phyloP scores from a whole-genome alignment of 2,329 filamentous ascomycete genomes.

The Monilinia fructicola region DNA sequence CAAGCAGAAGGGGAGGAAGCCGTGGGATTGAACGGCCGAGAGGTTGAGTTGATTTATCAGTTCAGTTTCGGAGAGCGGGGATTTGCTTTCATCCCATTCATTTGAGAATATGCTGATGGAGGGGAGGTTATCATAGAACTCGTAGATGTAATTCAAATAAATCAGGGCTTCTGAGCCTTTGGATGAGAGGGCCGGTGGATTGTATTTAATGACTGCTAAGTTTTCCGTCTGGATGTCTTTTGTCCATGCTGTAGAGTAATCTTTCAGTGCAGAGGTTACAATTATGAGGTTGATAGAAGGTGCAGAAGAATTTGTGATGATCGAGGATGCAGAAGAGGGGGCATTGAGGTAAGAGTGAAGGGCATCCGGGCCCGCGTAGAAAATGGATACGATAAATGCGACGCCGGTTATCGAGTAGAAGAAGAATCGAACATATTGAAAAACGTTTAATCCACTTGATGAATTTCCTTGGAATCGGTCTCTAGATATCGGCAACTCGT shows the following conservation, averaged over 20 bases:
- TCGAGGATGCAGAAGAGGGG: background rate
- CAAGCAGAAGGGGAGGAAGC: conserved; percentile 11
- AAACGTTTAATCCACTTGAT: background rate
- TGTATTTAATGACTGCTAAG: background rate
- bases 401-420: conserved; percentile 5
- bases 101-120: background rate
- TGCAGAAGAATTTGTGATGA: conserved; percentile 4
- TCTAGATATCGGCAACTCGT: background rate
- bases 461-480: background rate
- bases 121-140: background rate
- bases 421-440: conserved; percentile 8
- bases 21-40: background rate
- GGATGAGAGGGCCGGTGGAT: too few relatives aligned
- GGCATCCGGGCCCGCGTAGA: background rate
- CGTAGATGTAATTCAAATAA: conserved; percentile 10
- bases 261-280: background rate
- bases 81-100: background rate
- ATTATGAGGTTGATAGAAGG: conserved; percentile 13
- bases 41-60: conserved; percentile 5
- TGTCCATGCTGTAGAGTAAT: background rate
- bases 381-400: conserved; percentile 18
- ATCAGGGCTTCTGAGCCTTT: conserved; percentile 1
- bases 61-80: background rate
- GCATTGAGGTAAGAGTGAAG: conserved; percentile 10
- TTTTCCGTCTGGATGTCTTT: background rate